Base-by-base conservation (phyloP, 352 stramenopile species). In the Pythium coloratum region DNA sequence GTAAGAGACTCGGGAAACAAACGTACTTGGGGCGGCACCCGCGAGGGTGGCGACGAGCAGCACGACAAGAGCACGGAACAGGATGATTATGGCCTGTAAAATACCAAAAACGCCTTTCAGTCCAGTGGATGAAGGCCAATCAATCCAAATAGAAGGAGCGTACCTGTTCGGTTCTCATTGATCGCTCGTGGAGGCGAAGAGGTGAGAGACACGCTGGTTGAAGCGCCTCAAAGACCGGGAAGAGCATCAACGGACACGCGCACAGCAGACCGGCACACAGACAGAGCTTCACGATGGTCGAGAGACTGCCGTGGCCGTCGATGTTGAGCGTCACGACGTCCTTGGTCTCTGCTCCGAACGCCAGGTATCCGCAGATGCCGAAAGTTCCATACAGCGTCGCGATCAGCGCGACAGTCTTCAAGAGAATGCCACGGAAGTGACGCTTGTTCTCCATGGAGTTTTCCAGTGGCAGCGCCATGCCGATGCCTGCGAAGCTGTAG, bases 191-290 rank as follows among this genome's bases (percentile, higher is more conserved):
- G 28, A 55, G 40, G 1, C n/a, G 50, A 1, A 70, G 6, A 12
- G 51, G 47, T 30, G 63, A 58, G 44, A 76, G 51, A 46, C 70
- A 61, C 20, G 59, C 55, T 10, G 65, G 61, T 55, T 84, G 65
- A 4, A 84, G 55, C 28, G 82, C 67, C 54, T 75, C 77, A 67
- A 84, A 89, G 12, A 91, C 85, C 2, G 88, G 88, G 74, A 94
- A 90, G 70, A 96, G 91, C 88, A 95, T 94, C 33, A 96, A 76
- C 33, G 88, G 88, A 62, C 89, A 94, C 38, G 88, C 91, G 20
- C 92, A 80, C 60, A 94, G 92, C 3, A 96, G 67, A 2, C 80
- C 88, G 0, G 81, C 67, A 57, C 78, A 93, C 16, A 95, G 64
- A 8, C 77, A 84, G 36, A 90, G 66, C 68, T 96, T 91, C 60